phyloP scores from a whole-genome alignment of 2,329 filamentous ascomycete genomes.

The Thelonectria blattea region DNA sequence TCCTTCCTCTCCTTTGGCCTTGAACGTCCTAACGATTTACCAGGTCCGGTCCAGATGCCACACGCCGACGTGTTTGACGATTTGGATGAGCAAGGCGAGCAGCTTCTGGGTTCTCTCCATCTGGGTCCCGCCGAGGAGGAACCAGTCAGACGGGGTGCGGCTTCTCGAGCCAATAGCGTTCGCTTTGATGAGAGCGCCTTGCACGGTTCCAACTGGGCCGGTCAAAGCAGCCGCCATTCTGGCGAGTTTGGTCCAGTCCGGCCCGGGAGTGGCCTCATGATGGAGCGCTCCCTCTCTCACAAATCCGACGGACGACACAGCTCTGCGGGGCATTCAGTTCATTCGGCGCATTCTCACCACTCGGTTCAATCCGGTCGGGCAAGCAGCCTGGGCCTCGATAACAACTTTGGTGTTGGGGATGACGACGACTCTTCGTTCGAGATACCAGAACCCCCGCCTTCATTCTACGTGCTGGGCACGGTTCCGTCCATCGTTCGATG shows the following conservation, averaged over 20 bases:
- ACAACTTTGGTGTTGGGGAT: conserved; percentile 66
- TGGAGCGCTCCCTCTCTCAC: conserved; percentile 89
- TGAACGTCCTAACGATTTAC: conserved; percentile 28
- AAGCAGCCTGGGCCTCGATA: conserved; percentile 87
- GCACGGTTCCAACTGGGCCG: conserved; percentile 82
- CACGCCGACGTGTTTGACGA: conserved; percentile 86
- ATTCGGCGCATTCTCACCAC: conserved; percentile 71
- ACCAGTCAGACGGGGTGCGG: conserved; percentile 80
- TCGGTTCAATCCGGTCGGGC: conserved; percentile 80
- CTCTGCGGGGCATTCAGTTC: conserved; percentile 84
- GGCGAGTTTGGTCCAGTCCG: conserved; percentile 80
- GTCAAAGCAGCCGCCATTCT: conserved; percentile 79
- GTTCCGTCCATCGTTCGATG: conserved; percentile 95
- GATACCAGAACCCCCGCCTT: conserved; percentile 78
- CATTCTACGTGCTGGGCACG: conserved; percentile 83
- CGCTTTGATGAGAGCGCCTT: conserved; percentile 96
- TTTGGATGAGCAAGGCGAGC: conserved; percentile 86
- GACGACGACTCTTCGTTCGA: conserved; percentile 74
- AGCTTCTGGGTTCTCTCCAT: conserved; percentile 79
- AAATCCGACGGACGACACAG: conserved; percentile 96
- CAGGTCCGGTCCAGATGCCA: conserved; percentile 77
- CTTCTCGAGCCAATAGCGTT: conserved; percentile 94
- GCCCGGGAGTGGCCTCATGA: conserved; percentile 84
- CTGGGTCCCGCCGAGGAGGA: conserved; percentile 84
- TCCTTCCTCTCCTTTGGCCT: neutral